A percentile compares a stretch with the other conserved stretches of the same genome.
These are phyloP conservation scores for Acorus calamus DNA, from an alignment of 106 monocot genomes.

Conservation along the genomic window DNA sequence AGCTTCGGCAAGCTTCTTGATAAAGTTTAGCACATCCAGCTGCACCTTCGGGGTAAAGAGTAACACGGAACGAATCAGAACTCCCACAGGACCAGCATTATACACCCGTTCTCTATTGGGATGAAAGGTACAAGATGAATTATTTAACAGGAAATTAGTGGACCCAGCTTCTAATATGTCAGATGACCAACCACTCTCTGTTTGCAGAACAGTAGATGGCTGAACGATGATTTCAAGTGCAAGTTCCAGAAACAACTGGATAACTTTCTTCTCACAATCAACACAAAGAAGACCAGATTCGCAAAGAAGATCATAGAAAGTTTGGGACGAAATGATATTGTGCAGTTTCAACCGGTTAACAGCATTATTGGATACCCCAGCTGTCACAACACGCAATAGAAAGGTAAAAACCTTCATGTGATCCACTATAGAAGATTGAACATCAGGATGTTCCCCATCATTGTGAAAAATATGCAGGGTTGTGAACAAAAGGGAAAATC, in stretches of 20 bases:
- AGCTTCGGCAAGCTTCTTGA: slow-evolving; percentile 71
- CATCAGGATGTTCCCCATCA: slow-evolving; percentile 22
- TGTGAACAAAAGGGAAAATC: slow-evolving; percentile 94
- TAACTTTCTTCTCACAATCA: slow-evolving; percentile 83
- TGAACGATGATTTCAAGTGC: slow-evolving; percentile 83
- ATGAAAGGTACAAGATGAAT: slow-evolving; percentile 28
- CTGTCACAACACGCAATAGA: slow-evolving; percentile 75
- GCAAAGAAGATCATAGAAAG: slow-evolving; percentile 81
- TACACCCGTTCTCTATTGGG: slow-evolving; percentile 56
- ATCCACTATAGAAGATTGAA: slow-evolving; percentile 26
- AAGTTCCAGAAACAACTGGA: slow-evolving; percentile 82
- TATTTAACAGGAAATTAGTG: slow-evolving; percentile 34
- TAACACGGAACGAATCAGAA: slow-evolving; percentile 76
- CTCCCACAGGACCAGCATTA: slow-evolving; percentile 81
- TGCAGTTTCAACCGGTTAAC: slow-evolving; percentile 71
- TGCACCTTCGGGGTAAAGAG: slow-evolving; percentile 86
- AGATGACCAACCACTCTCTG: slow-evolving; percentile 25
- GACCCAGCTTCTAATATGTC: slow-evolving; percentile 31
- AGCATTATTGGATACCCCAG: slow-evolving; percentile 77
- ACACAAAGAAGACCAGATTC: slow-evolving; percentile 86
- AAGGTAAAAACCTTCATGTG: slow-evolving; percentile 71
- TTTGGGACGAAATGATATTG: slow-evolving; percentile 66
- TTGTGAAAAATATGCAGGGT: slow-evolving; percentile 76
- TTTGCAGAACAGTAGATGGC: slow-evolving; percentile 43
- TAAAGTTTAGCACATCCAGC: slow-evolving; percentile 73